Evolutionary conservation across 495 filamentous ascomycete genomes (phyloP), one percentile per base, ranked within the genome.

Genomic region (Annulohypoxylon stygium): DNA sequence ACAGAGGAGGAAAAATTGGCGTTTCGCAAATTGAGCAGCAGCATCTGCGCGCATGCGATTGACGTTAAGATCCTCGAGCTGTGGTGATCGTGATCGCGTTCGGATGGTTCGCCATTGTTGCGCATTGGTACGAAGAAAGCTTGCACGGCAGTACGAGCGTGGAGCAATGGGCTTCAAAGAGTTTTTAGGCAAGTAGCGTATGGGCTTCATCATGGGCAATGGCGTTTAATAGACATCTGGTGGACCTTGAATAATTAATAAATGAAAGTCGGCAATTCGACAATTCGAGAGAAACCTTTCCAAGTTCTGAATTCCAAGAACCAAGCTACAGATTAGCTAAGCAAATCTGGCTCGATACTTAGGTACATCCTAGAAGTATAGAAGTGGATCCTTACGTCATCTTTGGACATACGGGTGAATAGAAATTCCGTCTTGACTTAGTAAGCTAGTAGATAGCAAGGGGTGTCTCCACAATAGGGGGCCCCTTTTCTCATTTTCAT

Each of bases 51-150:
- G 77, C 65, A 87, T 78, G 61, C 83, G 80, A 53, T 78, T 78
- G 65, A 86, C 39, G 65, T 88, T 83, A 61, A 88, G 78, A 63
- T 71, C 79, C 66, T 88, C 83, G 57, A 85, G 81, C 37, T 61
- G 59, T 5, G 75, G 66, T 34, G 58, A 45, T 9, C 54, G 59
- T 39, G 54, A 70, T 58, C 69, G 61, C 55, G 75, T 76, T 58
- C 81, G 73, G 76, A 85, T 78, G 26, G 79, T 81, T 50, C 81
- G 83, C 41, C 79, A 79, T 74, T 77, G 77, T 20, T 43, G 61
- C 4, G 62, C 36, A 14, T 59, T 71, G 4, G 33, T 25, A 18
- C 58, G 66, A 16, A 62, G 59, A 16, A 61, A 55, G 23, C 50
- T 54, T 33, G 39, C 50, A 54, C 48, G 33, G 41, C 16, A 18